Conservation (phyloP, 345 rosid species). For the Barbarea vulgaris region DNA sequence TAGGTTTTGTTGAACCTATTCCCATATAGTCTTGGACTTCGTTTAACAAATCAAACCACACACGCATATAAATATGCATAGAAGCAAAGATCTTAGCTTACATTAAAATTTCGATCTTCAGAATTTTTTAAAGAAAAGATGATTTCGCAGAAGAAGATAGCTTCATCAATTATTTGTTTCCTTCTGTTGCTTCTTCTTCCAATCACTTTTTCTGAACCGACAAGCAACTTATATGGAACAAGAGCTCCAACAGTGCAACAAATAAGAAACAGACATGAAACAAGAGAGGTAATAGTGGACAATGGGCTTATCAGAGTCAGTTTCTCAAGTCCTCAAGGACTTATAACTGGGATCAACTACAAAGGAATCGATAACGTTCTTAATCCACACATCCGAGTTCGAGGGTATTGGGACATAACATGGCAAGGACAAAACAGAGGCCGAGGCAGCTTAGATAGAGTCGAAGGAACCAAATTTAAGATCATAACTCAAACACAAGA, state of each 20-base stretch:
- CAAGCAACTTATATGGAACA: slow-evolving; percentile 11
- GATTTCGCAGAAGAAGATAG: slow-evolving; percentile 11
- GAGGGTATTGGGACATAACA: slow-evolving; percentile 43
- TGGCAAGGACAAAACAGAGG: slow-evolving; percentile 27
- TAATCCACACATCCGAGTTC: slow-evolving; percentile 32
- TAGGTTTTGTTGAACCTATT: slow-evolving; percentile 29
- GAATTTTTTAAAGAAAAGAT: slow-evolving; percentile 7
- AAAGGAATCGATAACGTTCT: slow-evolving; percentile 65
- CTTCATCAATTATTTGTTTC: background rate
- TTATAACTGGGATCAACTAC: slow-evolving; percentile 57
- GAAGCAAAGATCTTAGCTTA: background rate
- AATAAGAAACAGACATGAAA: slow-evolving; percentile 12
- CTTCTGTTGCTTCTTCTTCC: slow-evolving; percentile 29
- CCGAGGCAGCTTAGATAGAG: slow-evolving; percentile 22
- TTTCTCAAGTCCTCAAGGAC: slow-evolving; percentile 62
- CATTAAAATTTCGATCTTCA: background rate
- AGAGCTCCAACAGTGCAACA: slow-evolving; percentile 29
- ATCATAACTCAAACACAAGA: slow-evolving; percentile 54
- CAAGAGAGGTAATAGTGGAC: slow-evolving; percentile 55
- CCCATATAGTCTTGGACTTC: slow-evolving; percentile 16
- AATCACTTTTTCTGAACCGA: slow-evolving; percentile 5
- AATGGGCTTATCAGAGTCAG: slow-evolving; percentile 69
- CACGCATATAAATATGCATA: slow-evolving; percentile 2
- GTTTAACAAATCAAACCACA: background rate
- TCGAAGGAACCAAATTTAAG: slow-evolving; percentile 49